Conservation (phyloP, 129 eudicot genomes). For the Mikania micrantha region DNA sequence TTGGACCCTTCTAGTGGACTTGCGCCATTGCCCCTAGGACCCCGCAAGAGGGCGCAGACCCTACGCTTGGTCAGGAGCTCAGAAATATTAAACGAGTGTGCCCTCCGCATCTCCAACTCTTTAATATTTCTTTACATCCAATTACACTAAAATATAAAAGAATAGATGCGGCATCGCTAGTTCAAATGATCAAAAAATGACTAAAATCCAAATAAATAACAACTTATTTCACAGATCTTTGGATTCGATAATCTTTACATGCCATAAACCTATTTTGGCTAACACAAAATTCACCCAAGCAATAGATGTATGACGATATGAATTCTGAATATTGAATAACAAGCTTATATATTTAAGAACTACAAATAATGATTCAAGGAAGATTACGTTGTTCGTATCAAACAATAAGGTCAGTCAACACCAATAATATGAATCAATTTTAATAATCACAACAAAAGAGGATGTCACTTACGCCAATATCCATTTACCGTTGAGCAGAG, state of each 20-base stretch:
- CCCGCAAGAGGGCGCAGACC: no score
- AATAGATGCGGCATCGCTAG: no score
- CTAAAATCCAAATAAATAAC: background rate
- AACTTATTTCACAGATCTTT: background rate
- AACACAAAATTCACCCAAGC: background rate
- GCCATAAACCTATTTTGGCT: background rate
- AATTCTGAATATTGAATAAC: background rate
- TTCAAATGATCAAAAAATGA: no score
- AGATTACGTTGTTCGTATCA: background rate
- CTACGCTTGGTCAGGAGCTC: no score
- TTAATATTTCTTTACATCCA: no score
- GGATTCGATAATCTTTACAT: background rate
- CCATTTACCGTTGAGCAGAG: constrained; percentile 89
- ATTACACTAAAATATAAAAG: no score
- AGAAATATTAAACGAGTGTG: no score
- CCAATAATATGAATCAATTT: background rate
- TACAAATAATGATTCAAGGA: background rate
- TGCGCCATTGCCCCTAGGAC: no score
- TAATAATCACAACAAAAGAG: background rate
- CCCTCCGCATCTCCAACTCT: no score
- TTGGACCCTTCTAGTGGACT: no score
- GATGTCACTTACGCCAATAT: constrained; percentile 63
- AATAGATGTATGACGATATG: background rate
- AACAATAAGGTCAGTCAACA: background rate
- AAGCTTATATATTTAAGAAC: background rate